Evolutionary conservation across 805 yeast genomes (phyloP), one percentile per base, ranked within the genome.

Genomic region (Saccharomycopsis capsularis): DNA sequence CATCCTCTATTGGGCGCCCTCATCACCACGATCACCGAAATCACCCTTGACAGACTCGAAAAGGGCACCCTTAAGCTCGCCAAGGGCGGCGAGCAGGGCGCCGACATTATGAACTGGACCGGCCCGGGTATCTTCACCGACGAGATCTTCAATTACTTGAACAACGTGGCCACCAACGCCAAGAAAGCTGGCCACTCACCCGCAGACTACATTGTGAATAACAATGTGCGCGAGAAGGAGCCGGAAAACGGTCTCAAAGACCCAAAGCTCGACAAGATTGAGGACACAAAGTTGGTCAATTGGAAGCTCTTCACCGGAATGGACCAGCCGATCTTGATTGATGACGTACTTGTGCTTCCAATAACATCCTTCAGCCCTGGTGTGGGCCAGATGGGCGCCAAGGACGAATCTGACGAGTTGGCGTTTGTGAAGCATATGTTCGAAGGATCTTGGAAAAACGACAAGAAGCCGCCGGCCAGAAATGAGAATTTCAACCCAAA

Each of bases 101-200:
- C 81, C 19, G 89, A 83, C 60, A 76, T 88, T 46, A 86, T 88
- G 95, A 76, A 83, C 59, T 87, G 96, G 96, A 87, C 98, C 0
- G 99, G 99, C 0, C 96, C 98, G 0, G 98, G 95, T 1, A 78
- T 88, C 21, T 93, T 90, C 79, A 91, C 99, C 0, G 98, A 93
- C 62, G 67, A 77, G 7, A 72, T 93, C 21, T 88, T 93, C 64
- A 79, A 75, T 41, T 89, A 91, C 63, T 71, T 91, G 56, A 84
- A 84, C 63, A 82, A 80, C 59, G 78, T 78, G 49, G 61, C 71
- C 22, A 54, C 54, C n/a, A 21, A 47, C 5, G 39, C 42, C 7
- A 40, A 43, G 5, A 21, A 41, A 3, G 5, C 51, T 2, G 42
- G 47, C 9, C 41, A 56, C n/a, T 47, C 56, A 4, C 58, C 55